Percentiles rank a stretch among this genome's conserved stretches.
Evolutionary conservation across 257 asterid species (phyloP).

Genomic region (Solanum arcanum): DNA sequence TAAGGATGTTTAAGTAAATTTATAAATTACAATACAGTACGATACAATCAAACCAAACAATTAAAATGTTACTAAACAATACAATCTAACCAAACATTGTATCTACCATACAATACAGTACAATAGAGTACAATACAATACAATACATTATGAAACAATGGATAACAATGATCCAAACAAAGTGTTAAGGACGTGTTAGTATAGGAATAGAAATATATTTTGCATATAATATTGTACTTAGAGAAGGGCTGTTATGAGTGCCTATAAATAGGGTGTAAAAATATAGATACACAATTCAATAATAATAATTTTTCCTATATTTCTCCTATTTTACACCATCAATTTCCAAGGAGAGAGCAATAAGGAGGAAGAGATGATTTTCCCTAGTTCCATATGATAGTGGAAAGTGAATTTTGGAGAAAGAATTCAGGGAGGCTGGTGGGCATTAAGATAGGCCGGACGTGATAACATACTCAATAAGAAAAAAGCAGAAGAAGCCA

Average conservation of each 20-base stretch:
- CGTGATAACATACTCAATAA: neutral
- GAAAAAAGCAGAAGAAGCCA: neutral
- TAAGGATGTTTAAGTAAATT: no score
- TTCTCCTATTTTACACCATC: neutral
- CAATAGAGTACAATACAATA: no score
- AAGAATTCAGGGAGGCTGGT: neutral
- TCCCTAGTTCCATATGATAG: neutral
- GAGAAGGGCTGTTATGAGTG: neutral
- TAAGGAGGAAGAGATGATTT: neutral
- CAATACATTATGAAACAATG: no score
- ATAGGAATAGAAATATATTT: neutral
- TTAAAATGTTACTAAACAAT: no score
- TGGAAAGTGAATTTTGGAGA: neutral
- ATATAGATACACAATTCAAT: neutral
- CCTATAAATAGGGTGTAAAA: neutral
- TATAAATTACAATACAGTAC: no score
- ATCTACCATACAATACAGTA: no score
- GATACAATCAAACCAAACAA: no score
- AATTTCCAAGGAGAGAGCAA: neutral
- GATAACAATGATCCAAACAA: no score
- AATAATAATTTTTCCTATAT: neutral
- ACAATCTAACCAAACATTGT: no score
- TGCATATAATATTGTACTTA: neutral
- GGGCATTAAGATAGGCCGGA: neutral
- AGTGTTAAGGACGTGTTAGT: neutral